These are phyloP conservation scores for Komagataella phaffii DNA, from an alignment of 805 yeast species.

Conservation along the genomic window DNA sequence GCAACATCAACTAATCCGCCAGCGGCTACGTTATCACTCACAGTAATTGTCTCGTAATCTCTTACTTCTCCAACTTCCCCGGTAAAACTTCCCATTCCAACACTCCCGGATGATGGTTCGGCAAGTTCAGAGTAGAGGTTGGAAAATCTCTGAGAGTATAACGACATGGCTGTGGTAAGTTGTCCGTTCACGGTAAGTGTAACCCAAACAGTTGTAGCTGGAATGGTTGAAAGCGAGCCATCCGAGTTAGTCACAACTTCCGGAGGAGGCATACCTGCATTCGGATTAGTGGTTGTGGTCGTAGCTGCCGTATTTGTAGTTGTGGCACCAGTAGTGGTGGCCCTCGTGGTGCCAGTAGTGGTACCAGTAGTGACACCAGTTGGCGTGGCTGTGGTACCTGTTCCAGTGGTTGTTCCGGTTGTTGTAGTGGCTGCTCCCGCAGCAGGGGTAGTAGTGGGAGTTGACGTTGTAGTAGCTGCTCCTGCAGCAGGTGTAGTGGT, in stretches of 20 bases:
- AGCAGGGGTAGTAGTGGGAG: slow-evolving; percentile 5
- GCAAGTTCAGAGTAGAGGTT: slow-evolving; percentile 28
- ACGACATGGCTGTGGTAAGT: slow-evolving; percentile 25
- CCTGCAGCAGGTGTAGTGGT: slow-evolving; percentile 5
- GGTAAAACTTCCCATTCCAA: slow-evolving; percentile 63
- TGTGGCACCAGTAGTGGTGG: slow-evolving; percentile 2
- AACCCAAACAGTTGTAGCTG: slow-evolving; percentile 29
- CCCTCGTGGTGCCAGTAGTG: neutral
- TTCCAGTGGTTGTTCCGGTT: slow-evolving; percentile 1
- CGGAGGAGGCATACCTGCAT: slow-evolving; percentile 2
- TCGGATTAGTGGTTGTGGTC: slow-evolving; percentile 3
- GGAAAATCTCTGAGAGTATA: slow-evolving; percentile 38
- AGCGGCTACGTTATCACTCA: slow-evolving; percentile 7
- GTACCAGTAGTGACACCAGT: slow-evolving; percentile 3
- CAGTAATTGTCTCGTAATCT: slow-evolving; percentile 26
- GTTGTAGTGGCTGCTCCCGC: slow-evolving; percentile 5
- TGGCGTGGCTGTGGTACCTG: slow-evolving; percentile 3
- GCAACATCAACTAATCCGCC: neutral
- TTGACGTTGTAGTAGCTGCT: slow-evolving; percentile 4
- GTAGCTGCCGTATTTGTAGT: slow-evolving; percentile 2
- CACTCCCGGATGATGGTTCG: slow-evolving; percentile 41
- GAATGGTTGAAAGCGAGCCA: slow-evolving; percentile 13
- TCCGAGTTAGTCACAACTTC: slow-evolving; percentile 13
- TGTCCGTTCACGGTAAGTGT: slow-evolving; percentile 32
- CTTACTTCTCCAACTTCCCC: slow-evolving; percentile 58